phyloP scores from a whole-genome alignment of 257 asterid genomes.

The Coffea eugenioides region DNA sequence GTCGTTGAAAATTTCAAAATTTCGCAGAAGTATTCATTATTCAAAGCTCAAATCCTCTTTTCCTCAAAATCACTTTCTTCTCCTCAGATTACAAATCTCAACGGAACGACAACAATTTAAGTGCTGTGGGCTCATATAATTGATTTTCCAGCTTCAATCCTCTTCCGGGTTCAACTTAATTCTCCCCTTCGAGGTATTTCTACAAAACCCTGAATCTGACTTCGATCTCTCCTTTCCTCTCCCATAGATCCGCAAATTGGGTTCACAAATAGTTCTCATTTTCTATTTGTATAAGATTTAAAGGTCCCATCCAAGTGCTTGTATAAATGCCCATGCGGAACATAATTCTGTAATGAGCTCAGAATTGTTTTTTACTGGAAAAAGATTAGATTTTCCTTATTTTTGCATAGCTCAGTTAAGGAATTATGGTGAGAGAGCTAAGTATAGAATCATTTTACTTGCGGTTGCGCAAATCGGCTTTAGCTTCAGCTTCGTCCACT shows the following conservation, averaged over 20 bases:
- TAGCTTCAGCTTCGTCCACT: constrained; percentile 57
- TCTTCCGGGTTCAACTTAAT: constrained; percentile 30
- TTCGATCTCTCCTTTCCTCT: not conserved
- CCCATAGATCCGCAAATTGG: not conserved
- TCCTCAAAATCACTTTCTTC: not conserved
- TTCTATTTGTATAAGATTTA: not conserved
- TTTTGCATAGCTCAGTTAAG: constrained; percentile 16
- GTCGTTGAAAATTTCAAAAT: constrained; percentile 31
- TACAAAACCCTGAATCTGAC: constrained; percentile 28
- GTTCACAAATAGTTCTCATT: not conserved
- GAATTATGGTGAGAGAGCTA: constrained; percentile 80
- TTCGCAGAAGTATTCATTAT: constrained; percentile 24
- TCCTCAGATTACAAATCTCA: constrained; percentile 6
- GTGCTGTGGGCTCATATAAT: not conserved
- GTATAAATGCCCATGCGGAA: constrained; percentile 1
- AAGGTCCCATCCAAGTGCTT: not conserved
- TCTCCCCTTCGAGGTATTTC: constrained; percentile 21
- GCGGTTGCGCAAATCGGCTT: constrained; percentile 62
- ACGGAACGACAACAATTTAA: constrained; percentile 9
- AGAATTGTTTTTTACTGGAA: not conserved
- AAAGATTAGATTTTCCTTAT: constrained; percentile 21
- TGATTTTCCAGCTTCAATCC: constrained; percentile 3
- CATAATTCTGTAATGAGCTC: not conserved
- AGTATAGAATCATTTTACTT: constrained; percentile 66
- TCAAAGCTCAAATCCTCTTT: constrained; percentile 30